Base-by-base conservation (phyloP, 2,329 filamentous ascomycete species). In the Colletotrichum sp. region DNA sequence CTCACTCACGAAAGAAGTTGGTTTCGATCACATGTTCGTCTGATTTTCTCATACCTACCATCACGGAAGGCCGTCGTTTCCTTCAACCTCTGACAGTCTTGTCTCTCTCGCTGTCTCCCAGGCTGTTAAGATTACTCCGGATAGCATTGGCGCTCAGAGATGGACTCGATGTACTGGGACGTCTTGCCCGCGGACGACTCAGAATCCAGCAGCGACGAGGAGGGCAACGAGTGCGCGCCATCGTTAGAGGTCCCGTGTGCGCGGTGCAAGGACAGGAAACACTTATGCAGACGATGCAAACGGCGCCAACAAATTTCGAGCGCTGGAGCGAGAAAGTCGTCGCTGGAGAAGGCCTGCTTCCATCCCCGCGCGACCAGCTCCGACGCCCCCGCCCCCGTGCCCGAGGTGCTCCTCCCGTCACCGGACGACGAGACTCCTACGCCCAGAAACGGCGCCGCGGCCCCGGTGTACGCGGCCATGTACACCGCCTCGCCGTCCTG, bases 401-500 rank as follows among this genome's bases (percentile, higher is more conserved):
- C 72, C 4, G 67, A 61, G 52, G 72, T 71, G 24, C 9, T 71
- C 4, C 28, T 74, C 13, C 67, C 26, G 18, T 13, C 63, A 18
- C 28, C 18, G 16, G 30, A 68, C 4, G 13, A 59, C 4, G 48
- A 63, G 16, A 0, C n/a, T 16, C 24, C 38, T 2, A 48, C 67
- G 26, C n/a, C 30, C 5, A 30, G 2, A 32, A 32, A 32, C 26
- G 38, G 38, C 5, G 38, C 38, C 1, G 28, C 14, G 21, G 28
- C n/a, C 38, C 71, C 72, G 4, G 36, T 55, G 7, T 74, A 59
- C 24, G 68, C 72, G 7, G 12, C 71, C 14, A 58, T 48, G n/a
- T 73, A 73, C 43, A 61, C 72, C 7, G 58, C 43, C 18, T 74
- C 68, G 14, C 72, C 72, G 34, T 74, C 68, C 16, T 71, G 72